Evolutionary conservation across 1,139 yeast species (phyloP).

Genomic region (Suhomyces bokatorum): DNA sequence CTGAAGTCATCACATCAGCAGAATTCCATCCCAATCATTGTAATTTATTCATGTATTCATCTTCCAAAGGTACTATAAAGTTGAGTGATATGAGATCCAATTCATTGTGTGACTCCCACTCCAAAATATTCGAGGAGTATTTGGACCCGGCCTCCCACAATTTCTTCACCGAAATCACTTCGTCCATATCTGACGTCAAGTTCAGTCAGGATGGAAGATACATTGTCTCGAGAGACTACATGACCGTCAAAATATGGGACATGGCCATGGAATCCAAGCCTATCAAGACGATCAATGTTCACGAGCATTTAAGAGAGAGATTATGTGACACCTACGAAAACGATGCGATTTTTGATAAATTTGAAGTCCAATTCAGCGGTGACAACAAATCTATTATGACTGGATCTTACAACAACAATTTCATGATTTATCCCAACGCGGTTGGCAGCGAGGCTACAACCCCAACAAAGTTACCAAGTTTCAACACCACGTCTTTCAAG

Average conservation of each 20-base stretch:
- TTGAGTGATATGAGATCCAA: constrained; percentile 96
- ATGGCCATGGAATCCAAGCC: constrained; percentile 96
- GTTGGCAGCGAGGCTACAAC: constrained; percentile 31
- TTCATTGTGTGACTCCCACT: constrained; percentile 88
- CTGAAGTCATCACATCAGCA: constrained; percentile 97
- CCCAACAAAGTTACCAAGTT: constrained; percentile 15
- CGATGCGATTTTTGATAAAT: constrained; percentile 97
- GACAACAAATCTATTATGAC: constrained; percentile 93
- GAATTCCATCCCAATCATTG: constrained; percentile 95
- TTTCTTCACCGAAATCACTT: constrained; percentile 95
- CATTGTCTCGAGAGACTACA: constrained; percentile 92
- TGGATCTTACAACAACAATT: constrained; percentile 95
- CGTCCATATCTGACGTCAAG: constrained; percentile 91
- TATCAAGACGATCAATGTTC: constrained; percentile 88
- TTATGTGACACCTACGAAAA: constrained; percentile 97
- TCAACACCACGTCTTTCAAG: constrained; percentile 21
- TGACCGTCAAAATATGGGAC: constrained; percentile 99
- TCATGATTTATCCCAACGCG: constrained; percentile 92
- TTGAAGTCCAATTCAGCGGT: constrained; percentile 94
- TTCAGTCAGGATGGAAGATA: constrained; percentile 92
- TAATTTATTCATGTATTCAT: constrained; percentile 94
- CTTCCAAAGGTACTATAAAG: constrained; percentile 93
- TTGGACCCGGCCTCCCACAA: constrained; percentile 91
- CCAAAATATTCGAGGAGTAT: constrained; percentile 89
- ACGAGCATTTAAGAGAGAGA: constrained; percentile 90